Evolutionary conservation across 306 rosid species (phyloP).

Genomic region (Macrotyloma uniflorum): DNA sequence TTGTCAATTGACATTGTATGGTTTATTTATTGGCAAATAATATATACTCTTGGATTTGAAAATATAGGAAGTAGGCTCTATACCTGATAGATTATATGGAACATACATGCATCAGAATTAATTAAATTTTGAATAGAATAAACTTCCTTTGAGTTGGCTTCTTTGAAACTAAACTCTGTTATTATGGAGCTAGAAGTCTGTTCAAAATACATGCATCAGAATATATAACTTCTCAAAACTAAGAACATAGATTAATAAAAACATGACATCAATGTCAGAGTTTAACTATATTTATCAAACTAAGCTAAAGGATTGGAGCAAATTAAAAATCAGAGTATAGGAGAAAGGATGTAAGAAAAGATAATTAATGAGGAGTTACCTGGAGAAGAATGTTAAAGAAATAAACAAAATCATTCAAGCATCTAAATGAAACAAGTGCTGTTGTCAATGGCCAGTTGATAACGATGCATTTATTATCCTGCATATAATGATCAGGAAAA

Average conservation of each 20-base stretch:
- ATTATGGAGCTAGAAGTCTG: background rate
- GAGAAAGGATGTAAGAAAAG: background rate
- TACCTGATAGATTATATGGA: background rate
- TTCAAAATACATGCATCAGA: conserved; percentile 11
- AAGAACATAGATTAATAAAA: background rate
- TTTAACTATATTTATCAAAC: background rate
- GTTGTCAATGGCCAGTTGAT: conserved; percentile 50
- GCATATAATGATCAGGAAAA: conserved; percentile 37
- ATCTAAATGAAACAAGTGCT: conserved; percentile 63
- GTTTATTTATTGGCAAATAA: conserved; percentile 10
- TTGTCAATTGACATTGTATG: background rate
- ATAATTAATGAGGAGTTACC: conserved; percentile 47
- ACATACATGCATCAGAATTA: too few species aligned
- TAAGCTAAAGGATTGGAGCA: background rate
- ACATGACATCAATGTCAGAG: background rate
- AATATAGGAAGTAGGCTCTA: background rate
- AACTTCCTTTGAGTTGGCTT: background rate
- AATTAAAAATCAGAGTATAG: background rate
- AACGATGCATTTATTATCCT: conserved; percentile 63
- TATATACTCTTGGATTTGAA: background rate
- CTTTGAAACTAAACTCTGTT: conserved; percentile 13
- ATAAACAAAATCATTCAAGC: conserved; percentile 71
- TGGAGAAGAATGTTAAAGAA: conserved; percentile 76
- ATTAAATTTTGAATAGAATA: background rate
- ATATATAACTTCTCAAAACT: conserved; percentile 19